Evolutionary conservation across 2,329 filamentous ascomycete genomes (phyloP), one percentile per base, ranked within the genome.

Genomic region (Monosporascus sp.): DNA sequence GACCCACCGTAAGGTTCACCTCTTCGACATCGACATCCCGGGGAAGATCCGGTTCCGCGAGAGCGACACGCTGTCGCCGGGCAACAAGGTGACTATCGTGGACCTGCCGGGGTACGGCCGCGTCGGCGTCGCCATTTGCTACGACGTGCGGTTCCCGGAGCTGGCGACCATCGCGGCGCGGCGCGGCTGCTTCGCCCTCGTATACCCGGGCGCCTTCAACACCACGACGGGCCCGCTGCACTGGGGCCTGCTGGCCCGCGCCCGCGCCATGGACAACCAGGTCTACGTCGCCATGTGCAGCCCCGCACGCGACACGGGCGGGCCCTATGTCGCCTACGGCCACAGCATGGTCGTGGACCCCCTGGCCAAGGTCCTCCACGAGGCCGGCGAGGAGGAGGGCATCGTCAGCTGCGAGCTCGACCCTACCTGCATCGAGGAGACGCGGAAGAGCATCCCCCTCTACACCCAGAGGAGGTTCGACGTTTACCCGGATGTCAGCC

Each of bases 121-220:
- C 69, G 83, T 99, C 57, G 91, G 84, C 5, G 76, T 99, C 4
- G 92, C 90, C 34, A 97, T 99, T 68, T 99, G 94, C 81, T 99
- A 99, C 75, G 94, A 99, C 73, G 84, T 99, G 52, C 90, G 94
- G 41, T 99, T 99, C 76, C 93, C 94, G 0, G 94, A 97, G 74
- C 79, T 96, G 11, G 94, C 91, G 3, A 94, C 84, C 68, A 87
- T 97, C 53, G 93, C 93, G 0, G 90, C 93, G 20, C 81, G 94
- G 34, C 85, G 85, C 61, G 91, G 88, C n/a, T 88, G 85, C 54
- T 99, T 99, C 71, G 80, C 90, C 46, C 82, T 97, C 51, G 70
- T 97, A 19, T 97, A 97, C 71, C 94, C 94, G 0, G 94, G 91
- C n/a, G 94, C 94, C 1, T 99, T 99, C 79, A 99, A 97, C 73